Evolutionary conservation across 1,284 basidiomycete species (phyloP), one percentile per base, ranked within the genome.

Genomic region (Marasmius fiardii): DNA sequence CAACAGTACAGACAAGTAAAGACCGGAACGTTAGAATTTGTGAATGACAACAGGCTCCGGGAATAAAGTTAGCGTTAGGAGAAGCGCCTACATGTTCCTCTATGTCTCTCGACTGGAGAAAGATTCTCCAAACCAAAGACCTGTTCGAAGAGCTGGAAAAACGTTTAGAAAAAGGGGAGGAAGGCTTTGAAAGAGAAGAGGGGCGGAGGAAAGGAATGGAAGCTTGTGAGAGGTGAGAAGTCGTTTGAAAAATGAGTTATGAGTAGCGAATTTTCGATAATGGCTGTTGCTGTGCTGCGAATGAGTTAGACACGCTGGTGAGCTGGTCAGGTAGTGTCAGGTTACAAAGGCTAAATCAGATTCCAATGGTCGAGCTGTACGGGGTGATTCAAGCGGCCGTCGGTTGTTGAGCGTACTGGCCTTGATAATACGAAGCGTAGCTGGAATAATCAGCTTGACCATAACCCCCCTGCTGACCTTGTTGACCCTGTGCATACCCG

Each of bases 361-460:
- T 26, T 26, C 28, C 24, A 11, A n/a, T n/a, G n/a, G 26, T 31
- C 14, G 28, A 31, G 28, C 28, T n/a, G 12, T 11, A 49, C n/a
- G 24, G 47, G 31, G 47, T 28, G 26, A n/a, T 7, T 33, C 18
- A 49, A 24, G 43, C 43, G 20, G 47, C 47, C 28, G 47, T 16
- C 16, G 47, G 83, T 68, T 86, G 83, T 68, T 90, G 88, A 62
- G 83, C 77, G 66, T 90, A 90, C 76, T 90, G 88, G 68, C 80
- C 81, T 74, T 91, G 88, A 71, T 91, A 91, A 68, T 92, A 92
- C 60, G 88, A 80, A 50, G 89, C 87, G 61, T 92, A 92, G 67
- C 82, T 87, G 58, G 81, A 76, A 60, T 85, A 82, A 69, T 90
- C 68, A 41, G 51, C 48, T 39, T 71, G 73, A 21, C 68, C 65